phyloP scores from a whole-genome alignment of 2,329 filamentous ascomycete species.

The Colletotrichum sidae region DNA sequence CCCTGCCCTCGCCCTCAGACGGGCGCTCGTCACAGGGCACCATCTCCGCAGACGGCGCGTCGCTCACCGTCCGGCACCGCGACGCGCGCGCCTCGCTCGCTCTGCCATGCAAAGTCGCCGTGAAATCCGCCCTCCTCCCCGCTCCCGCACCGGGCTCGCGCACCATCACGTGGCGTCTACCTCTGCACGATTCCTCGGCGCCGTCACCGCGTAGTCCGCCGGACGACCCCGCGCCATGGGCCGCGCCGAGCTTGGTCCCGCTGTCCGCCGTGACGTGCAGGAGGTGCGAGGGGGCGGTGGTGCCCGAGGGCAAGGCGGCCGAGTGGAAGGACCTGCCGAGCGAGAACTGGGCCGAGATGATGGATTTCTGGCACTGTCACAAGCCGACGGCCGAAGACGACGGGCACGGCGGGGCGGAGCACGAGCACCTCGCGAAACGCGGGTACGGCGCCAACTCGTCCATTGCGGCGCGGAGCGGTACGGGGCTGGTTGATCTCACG shows the following conservation, averaged over 20 bases:
- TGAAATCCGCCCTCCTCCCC: constrained; percentile 47
- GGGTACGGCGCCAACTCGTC: constrained; percentile 87
- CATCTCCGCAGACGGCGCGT: constrained; percentile 57
- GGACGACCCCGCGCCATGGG: constrained; percentile 64
- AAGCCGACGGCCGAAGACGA: constrained; percentile 77
- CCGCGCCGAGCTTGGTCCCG: constrained; percentile 59
- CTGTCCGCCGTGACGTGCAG: constrained; percentile 57
- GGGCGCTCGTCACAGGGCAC: constrained; percentile 53
- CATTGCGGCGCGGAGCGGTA: constrained; percentile 72
- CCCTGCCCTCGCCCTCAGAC: constrained; percentile 57
- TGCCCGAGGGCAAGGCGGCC: constrained; percentile 53
- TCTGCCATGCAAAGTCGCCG: constrained; percentile 57
- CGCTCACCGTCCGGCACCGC: constrained; percentile 61
- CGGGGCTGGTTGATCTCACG: constrained; percentile 84
- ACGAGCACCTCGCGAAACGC: constrained; percentile 68
- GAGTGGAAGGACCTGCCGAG: constrained; percentile 94
- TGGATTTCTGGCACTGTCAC: constrained; percentile 99
- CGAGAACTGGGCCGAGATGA: constrained; percentile 99
- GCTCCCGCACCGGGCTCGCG: constrained; percentile 43
- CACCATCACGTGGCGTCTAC: constrained; percentile 65
- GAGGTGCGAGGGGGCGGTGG: constrained; percentile 51
- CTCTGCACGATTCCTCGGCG: constrained; percentile 45
- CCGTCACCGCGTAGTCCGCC: constrained; percentile 33
- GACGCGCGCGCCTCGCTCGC: constrained; percentile 48
- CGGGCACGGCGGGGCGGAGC: constrained; percentile 45